Evolutionary conservation across 495 filamentous ascomycete species (phyloP).

Genomic region (Neurospora pannonica): DNA sequence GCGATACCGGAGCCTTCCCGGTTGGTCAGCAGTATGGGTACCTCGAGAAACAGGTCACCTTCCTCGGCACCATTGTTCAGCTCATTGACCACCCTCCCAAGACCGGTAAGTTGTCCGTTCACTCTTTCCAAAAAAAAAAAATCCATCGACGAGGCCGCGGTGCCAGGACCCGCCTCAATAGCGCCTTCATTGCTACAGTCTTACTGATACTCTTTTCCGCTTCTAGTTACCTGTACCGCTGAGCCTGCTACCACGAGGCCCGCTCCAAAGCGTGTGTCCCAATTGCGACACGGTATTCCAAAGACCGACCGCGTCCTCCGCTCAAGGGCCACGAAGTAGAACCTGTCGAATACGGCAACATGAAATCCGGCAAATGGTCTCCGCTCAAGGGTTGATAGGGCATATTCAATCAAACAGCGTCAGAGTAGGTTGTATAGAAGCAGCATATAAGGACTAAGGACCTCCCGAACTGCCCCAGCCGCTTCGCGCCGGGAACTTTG

Average conservation of each 20-base stretch:
- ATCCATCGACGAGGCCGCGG: not conserved
- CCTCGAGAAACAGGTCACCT: not conserved
- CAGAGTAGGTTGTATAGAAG: too few relatives aligned
- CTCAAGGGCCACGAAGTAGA: not conserved
- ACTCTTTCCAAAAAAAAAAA: too few relatives aligned
- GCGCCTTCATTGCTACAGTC: not conserved
- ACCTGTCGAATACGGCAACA: accelerated
- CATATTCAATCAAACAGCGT: too few relatives aligned
- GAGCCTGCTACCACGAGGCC: not conserved
- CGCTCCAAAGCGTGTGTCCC: not conserved
- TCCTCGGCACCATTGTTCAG: not conserved
- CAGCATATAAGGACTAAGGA: too few relatives aligned
- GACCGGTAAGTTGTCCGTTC: not conserved
- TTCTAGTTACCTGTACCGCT: not conserved
- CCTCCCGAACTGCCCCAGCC: not conserved
- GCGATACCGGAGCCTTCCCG: not conserved
- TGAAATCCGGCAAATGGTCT: too few relatives aligned
- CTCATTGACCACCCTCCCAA: not conserved
- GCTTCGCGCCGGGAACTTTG: not conserved
- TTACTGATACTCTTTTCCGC: not conserved
- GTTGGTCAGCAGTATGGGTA: not conserved
- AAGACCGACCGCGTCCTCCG: not conserved
- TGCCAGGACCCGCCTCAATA: not conserved
- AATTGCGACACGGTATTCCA: not conserved
- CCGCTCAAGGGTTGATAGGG: too few relatives aligned